These are phyloP conservation scores for Eleusine coracana DNA, from an alignment of 176 grass and related monocot genomes.

Conservation along the genomic window DNA sequence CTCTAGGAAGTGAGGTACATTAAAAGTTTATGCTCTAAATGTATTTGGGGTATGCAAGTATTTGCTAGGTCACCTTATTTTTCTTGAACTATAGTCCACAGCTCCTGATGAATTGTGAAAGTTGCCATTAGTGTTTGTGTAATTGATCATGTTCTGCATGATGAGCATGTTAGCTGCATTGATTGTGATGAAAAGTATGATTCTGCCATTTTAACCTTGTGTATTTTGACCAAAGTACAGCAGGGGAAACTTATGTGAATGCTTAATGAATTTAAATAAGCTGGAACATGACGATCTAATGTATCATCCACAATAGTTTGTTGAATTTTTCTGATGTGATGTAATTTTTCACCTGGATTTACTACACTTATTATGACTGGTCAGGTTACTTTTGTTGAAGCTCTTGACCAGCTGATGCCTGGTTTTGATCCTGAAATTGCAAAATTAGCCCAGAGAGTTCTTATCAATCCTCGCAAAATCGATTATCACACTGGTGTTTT, in stretches of 20 bases:
- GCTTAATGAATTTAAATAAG: conserved; percentile 17
- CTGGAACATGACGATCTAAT: not conserved
- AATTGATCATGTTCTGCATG: not conserved
- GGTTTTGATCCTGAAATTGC: conserved; percentile 97
- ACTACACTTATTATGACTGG: conserved; percentile 16
- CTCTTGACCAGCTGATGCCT: conserved; percentile 94
- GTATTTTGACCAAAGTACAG: too few species aligned
- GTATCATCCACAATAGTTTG: not conserved
- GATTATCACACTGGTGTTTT: conserved; percentile 93
- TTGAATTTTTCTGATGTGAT: conserved; percentile 6
- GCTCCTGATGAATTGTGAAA: conserved; percentile 3
- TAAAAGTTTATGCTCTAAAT: conserved; percentile 13
- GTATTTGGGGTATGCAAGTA: not conserved
- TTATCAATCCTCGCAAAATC: conserved; percentile 91
- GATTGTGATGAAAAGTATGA: conserved; percentile 1
- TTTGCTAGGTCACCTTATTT: not conserved
- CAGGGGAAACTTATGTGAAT: conserved; percentile 12
- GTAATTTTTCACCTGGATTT: conserved; percentile 28
- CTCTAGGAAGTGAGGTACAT: conserved; percentile 90
- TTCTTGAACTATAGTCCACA: conserved; percentile 25
- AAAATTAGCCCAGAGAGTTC: conserved; percentile 92
- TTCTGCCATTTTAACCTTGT: not conserved
- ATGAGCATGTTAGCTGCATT: conserved; percentile 10
- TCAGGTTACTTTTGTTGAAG: conserved; percentile 95
- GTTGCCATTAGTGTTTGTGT: not conserved